Base-by-base conservation (phyloP, 768 basidiomycete species). In the Pholiota molesta region DNA sequence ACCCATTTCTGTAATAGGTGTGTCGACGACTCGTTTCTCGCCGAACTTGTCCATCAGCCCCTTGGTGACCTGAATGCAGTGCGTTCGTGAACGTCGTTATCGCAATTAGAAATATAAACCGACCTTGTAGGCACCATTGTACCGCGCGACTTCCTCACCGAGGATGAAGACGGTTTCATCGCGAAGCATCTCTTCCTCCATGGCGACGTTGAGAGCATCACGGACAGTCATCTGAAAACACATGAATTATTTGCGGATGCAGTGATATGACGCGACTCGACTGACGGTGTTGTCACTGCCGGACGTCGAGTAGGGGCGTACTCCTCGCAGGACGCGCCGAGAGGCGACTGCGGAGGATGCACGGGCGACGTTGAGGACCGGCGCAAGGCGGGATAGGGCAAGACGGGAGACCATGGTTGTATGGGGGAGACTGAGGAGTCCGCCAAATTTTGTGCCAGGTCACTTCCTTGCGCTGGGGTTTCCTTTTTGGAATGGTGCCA, bases 161-260 rank as follows among this genome's bases (percentile, higher is more conserved):
- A 99, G 77, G 70, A 99, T 79, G 78, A 97, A 99, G 44, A 99
- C 97, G 37, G 81, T 90, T 74, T 96, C 92, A 76, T 99, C 97
- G 49, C 94, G 89, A 69, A 89, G 75, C 97, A 99, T 99, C 80
- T 99, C 97, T 79, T 99, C 97, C 80, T 98, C 97, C 93, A 99
- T 95, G 29, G 97, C 97, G 59, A 89, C 79, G 78, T 98, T 99
- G 66, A 99, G 89, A 47, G 97, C 97, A 59, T 99, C 97, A 72
- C 97, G 94, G 64, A 97, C 97, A 59, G 95, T 99, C 96, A 97
- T 94, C 94, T 95, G 14, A 54, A 52, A 52, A 31, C 45, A 19
- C 23, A 14, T 44, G 19, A 33, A 55, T 59, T 55, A 56, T 23
- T 47, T 26, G 52, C 28, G 49, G 62, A 66, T 60, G 44, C 33